Evolutionary conservation across 2,329 filamentous ascomycete genomes (phyloP).

Genomic region (Claviceps humidiphila): DNA sequence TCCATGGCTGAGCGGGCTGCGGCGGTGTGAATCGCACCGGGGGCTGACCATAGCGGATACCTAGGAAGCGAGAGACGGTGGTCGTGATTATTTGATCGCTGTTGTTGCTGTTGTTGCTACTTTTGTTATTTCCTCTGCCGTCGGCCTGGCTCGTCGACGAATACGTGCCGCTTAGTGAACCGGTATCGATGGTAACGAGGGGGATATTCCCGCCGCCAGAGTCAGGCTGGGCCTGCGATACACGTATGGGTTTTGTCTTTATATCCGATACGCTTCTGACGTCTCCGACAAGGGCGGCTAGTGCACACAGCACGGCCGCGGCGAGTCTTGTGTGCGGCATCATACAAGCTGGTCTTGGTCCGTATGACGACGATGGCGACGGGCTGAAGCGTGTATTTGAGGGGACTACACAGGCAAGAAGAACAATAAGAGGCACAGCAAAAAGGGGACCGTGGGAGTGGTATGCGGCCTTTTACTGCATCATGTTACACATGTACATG

Average conservation of each 20-base stretch:
- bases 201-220: background rate
- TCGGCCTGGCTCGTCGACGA: background rate
- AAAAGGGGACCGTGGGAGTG: too few species aligned
- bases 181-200: background rate
- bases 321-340: background rate
- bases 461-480: too few species aligned
- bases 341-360: background rate
- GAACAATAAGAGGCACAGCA: too few species aligned
- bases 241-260: background rate
- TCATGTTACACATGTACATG: too few species aligned
- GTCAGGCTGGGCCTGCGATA: too few species aligned
- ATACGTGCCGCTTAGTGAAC: background rate
- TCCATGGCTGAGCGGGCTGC: constrained; percentile 10
- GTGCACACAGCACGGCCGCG: background rate
- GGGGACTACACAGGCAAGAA: background rate
- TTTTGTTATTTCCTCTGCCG: background rate
- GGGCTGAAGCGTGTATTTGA: background rate
- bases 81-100: background rate
- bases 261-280: too few species aligned
- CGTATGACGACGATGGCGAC: background rate
- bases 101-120: too few species aligned
- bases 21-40: constrained; percentile 15
- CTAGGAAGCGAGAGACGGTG: constrained; percentile 12
- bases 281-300: background rate
- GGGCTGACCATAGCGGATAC: constrained; percentile 17